Conservation (phyloP, 176 grass and related monocot genomes). For the Poa pratensis region DNA sequence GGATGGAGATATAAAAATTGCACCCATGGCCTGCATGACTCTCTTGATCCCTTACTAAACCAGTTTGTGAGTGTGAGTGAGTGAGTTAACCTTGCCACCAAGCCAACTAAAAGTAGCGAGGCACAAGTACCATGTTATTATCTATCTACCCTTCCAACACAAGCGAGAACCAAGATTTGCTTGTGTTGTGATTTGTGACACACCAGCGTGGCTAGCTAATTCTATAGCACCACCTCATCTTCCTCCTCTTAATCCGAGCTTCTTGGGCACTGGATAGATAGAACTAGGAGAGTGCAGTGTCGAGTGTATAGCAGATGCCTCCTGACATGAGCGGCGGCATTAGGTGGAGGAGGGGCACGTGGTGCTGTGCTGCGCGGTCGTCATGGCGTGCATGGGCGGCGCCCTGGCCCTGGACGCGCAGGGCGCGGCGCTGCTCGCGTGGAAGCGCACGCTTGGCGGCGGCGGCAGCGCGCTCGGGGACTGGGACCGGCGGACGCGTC, state of each 20-base stretch:
- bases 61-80: neutral
- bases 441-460: conserved; percentile 60
- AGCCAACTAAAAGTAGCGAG: conserved; percentile 44
- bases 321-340: conserved; percentile 1
- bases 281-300: neutral
- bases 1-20: conserved; percentile 43
- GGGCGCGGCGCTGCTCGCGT: conserved; percentile 66
- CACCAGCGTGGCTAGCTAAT: conserved; percentile 30
- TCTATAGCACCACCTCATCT: conserved; percentile 35
- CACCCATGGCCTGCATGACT: neutral
- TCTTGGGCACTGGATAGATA: neutral
- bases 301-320: conserved; percentile 19
- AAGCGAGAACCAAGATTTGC: conserved; percentile 57
- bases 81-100: conserved; percentile 50
- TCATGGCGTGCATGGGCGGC: conserved; percentile 38
- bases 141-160: conserved; percentile 39
- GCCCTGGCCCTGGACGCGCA: conserved; percentile 55
- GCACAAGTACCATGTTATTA: conserved; percentile 5
- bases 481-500: conserved; percentile 56
- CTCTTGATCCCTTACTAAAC: conserved; percentile 39
- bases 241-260: neutral
- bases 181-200: conserved; percentile 22
- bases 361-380: conserved; percentile 39
- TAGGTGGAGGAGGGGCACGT: conserved; percentile 23
- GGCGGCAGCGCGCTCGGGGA: conserved; percentile 31